Evolutionary conservation across 2,329 filamentous ascomycete genomes (phyloP), one percentile per base, ranked within the genome.

Genomic region (Trichoderma breve): DNA sequence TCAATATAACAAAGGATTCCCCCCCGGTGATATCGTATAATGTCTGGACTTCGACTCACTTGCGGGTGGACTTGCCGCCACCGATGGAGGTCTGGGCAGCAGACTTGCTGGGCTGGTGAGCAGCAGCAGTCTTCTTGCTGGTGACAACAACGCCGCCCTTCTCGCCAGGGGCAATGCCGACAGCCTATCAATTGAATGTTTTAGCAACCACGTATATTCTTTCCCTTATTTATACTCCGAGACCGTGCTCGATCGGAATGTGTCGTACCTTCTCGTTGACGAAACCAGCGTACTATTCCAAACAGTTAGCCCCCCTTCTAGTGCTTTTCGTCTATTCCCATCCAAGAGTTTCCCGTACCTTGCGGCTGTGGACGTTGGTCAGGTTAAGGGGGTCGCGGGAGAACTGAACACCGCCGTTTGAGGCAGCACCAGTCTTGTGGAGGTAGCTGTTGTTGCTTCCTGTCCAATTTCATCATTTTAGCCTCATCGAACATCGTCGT

Each of bases 371-470:
- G 86, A 91, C 87, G 92, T 98, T 98, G 84, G 86, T 88, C 85
- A 98, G 86, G 90, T 98, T 99, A 78, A 98, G 86, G 80, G 95
- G 93, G 83, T 98, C 95, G 79, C 93, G 92, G 79, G 95, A 98
- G 89, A 99, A 94, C 86, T 93, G 92, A 79, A 92, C 87, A 83
- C 93, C 92, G 81, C 93, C 94, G 80, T 87, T 88, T 79, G 86
- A 85, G 82, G 90, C 91, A 80, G 86, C 85, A 82, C 90, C 92
- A 32, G 93, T 92, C 92, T 97, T 97, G 83, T 95, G 93, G 83
- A 97, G 91, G 90, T 88, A 97, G 83, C 93, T 86, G 87, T 97
- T 97, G 87, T 94, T 90, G 87, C 86, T 86, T 86, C 94, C 95
- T 98, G 81, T 74, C 28, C 65, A 63, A 70, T 73, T 34, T 51